phyloP scores from a whole-genome alignment of 148 eudicot genomes.

The Cornus florida region DNA sequence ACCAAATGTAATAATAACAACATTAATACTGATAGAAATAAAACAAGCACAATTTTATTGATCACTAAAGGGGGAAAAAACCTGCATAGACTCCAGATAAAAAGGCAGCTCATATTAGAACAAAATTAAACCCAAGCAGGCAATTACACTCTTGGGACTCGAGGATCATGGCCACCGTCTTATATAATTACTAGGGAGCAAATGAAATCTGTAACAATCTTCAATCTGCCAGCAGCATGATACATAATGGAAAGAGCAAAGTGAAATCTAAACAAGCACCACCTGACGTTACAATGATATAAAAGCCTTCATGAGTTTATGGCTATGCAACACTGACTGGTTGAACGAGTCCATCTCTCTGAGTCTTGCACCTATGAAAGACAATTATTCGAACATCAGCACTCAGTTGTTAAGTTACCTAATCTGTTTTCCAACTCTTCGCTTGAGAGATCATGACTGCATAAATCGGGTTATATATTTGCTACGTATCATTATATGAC shows the following conservation, averaged over 20 bases:
- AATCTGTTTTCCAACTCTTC: not conserved
- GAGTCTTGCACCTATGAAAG: constrained; percentile 59
- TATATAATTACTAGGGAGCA: not conserved
- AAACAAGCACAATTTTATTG: too few species aligned
- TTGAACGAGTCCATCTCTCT: constrained; percentile 41
- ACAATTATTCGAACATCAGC: not conserved
- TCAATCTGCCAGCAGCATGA: not conserved
- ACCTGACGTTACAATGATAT: not conserved
- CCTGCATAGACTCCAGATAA: too few species aligned
- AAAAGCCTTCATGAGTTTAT: not conserved
- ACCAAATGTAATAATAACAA: too few species aligned
- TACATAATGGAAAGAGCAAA: not conserved
- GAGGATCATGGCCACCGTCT: not conserved
- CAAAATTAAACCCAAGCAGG: not conserved
- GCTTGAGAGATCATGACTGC: too few species aligned
- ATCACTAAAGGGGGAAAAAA: too few species aligned
- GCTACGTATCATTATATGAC: too few species aligned
- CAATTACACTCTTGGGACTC: not conserved
- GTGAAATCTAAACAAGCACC: not conserved
- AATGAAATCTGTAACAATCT: not conserved
- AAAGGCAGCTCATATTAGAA: not conserved
- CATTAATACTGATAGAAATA: too few species aligned
- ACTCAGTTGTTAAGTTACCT: not conserved
- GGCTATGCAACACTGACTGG: constrained; percentile 45
- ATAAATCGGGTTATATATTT: too few species aligned